Base-by-base conservation (phyloP, 257 asterid genomes). In the Cynanchum wilfordii region DNA sequence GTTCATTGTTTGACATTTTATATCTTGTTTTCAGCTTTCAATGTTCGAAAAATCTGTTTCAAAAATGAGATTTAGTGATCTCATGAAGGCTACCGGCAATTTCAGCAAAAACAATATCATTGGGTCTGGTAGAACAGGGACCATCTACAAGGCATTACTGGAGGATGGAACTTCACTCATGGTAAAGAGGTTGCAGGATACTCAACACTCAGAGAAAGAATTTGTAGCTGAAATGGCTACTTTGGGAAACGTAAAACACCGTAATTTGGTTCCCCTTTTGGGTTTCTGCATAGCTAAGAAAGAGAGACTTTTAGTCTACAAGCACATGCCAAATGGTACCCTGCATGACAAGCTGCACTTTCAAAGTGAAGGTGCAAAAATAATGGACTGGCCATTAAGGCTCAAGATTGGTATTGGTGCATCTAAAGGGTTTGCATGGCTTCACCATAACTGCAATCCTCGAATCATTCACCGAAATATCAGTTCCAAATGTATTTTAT, bases 381-480 rank as follows among this genome's bases (percentile, higher is more conserved):
- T 19, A 19, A 29, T 84, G 76, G 84, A 79, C 11, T 84, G 88
- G 88, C 82, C 75, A 17, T 29, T 50, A 47, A 79, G 88, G 75
- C 80, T 84, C 38, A 84, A 77, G 55, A 79, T 81, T 24, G 86
- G 77, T 58, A 72, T 84, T 20, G 75, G 78, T 15, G 80, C 86
- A 12, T 84, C 88, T 6, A 76, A 79, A 79, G 88, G 86, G 50
- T 84, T 84, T 52, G 84, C 88, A 7, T 81, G 88, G 88, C 83
- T 84, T 51, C 88, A 84, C 77, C 84, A 79, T 36, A 84, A 47
- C 63, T 84, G 86, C 76, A 81, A 79, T 33, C 86, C 86, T 16
- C 76, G 84, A 7, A 81, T 84, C 40, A 76, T 84, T 49, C 88
- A 84, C 57, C 80, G 86, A 38, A 81, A 81, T 72, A 74, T 84